Conservation (phyloP, 176 grass and related monocot genomes). For the Poa annua region DNA sequence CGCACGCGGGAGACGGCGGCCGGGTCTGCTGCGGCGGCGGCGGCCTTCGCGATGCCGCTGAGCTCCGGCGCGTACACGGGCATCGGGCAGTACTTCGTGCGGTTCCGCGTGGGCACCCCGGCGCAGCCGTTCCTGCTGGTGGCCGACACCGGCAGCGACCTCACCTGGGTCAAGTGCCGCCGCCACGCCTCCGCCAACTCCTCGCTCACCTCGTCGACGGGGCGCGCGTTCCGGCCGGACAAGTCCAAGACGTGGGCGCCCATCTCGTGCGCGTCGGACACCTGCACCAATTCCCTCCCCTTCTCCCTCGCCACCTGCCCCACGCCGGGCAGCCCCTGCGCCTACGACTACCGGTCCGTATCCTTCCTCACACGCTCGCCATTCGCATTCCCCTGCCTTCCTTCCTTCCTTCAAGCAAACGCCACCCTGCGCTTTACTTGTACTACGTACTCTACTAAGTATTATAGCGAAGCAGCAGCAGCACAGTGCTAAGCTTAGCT, state of each 20-base stretch:
- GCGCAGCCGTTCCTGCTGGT: constrained; percentile 81
- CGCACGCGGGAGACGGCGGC: constrained; percentile 37
- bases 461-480: too few species aligned
- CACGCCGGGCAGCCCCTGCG: constrained; percentile 57
- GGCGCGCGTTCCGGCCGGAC: constrained; percentile 50
- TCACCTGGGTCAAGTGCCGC: constrained; percentile 94
- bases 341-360: constrained; percentile 78
- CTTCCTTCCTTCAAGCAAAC: not conserved
- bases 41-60: constrained; percentile 78
- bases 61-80: constrained; percentile 76
- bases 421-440: constrained; percentile 35
- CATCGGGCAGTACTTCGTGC: constrained; percentile 81
- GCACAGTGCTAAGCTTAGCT: not conserved
- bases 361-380: not conserved
- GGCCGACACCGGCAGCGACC: constrained; percentile 95
- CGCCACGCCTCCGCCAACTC: not conserved
- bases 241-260: constrained; percentile 52
- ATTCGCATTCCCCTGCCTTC: not conserved
- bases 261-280: constrained; percentile 66
- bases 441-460: too few species aligned
- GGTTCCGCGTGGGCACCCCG: constrained; percentile 83
- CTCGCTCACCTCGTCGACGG: not conserved
- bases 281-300: constrained; percentile 61
- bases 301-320: constrained; percentile 72
- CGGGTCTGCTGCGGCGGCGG: not conserved